Base-by-base conservation (phyloP, 305 asterid genomes). In the Fraxinus albicans region DNA sequence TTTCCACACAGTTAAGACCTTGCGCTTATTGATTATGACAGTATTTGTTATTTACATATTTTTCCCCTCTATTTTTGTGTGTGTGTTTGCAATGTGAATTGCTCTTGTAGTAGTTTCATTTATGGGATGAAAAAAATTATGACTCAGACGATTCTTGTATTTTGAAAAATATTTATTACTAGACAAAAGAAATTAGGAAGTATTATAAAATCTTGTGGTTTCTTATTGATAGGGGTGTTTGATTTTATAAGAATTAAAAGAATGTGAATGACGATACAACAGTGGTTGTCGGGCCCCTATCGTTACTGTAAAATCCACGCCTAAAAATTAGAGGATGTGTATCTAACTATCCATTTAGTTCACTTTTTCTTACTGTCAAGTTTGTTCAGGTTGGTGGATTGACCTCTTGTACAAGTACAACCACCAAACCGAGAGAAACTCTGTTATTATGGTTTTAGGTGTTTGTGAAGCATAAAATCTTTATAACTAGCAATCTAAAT, bases 371-470 rank as follows among this genome's bases (percentile, higher is more conserved):
- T 36, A 73, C 23, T 21, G 69, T 10, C 29, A 40, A 79, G n/a
- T 53, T 77, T 38, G 2, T 9, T 8, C 34, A 15, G 4, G 9
- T 19, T 23, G 10, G 21, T 33, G 73, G 76, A 58, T 81, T 77
- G 34, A 4, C 6, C 36, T 60, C 36, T 31, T 42, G 38, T 29
- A 27, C 81, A 58, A 60, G 38, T 29, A 27, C 81, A 58, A 60
- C 67, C 75, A 47, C 38, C 67, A 69, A 79, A 73, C 79, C 73
- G 83, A 50, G 77, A 38, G 63, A 77, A 81, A 79, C 77, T 77
- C 86, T 70, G 58, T 80, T 84, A 58, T 83, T 31, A 63, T 82
- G 47, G 69, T 27, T 76, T 77, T 75, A 34, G 77, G 27, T 60
- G 80, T 42, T 82, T 69, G 76, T 69, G 81, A 27, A 77, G 23